Conservation (phyloP, 345 rosid genomes). For the Corchorus olitorius region DNA sequence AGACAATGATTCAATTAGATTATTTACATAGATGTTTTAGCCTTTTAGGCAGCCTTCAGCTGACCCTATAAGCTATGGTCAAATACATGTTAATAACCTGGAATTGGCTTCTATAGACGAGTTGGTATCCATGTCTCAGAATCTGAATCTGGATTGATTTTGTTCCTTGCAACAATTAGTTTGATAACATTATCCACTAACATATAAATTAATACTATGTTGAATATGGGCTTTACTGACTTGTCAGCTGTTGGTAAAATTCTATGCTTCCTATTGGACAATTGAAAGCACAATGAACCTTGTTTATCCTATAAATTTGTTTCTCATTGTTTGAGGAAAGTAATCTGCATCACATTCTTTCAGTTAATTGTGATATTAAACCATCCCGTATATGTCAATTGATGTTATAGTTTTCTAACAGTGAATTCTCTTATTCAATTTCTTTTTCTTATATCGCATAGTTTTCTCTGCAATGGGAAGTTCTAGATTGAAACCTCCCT, state of each 20-base stretch:
- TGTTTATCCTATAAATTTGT: not conserved
- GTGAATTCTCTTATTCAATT: not conserved
- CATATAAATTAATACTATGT: not conserved
- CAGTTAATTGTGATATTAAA: constrained; percentile 1
- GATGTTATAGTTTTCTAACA: not conserved
- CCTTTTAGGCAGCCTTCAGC: not conserved
- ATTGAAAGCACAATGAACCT: not conserved
- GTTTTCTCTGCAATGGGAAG: not conserved
- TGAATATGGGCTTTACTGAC: not conserved
- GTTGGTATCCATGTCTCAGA: not conserved
- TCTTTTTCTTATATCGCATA: not conserved
- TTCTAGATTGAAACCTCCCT: not conserved
- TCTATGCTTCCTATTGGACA: not conserved
- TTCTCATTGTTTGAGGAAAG: not conserved
- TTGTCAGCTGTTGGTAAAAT: not conserved
- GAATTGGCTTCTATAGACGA: not conserved
- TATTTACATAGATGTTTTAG: not conserved
- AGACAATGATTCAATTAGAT: not conserved
- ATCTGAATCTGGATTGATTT: not conserved
- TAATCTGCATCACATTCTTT: not conserved
- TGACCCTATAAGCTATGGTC: not conserved
- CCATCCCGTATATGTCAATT: not conserved
- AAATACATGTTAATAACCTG: not conserved
- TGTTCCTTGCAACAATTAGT: not conserved
- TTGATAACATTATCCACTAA: not conserved